Base-by-base conservation (phyloP, 2,329 filamentous ascomycete species). In the Diaporthe sp. region DNA sequence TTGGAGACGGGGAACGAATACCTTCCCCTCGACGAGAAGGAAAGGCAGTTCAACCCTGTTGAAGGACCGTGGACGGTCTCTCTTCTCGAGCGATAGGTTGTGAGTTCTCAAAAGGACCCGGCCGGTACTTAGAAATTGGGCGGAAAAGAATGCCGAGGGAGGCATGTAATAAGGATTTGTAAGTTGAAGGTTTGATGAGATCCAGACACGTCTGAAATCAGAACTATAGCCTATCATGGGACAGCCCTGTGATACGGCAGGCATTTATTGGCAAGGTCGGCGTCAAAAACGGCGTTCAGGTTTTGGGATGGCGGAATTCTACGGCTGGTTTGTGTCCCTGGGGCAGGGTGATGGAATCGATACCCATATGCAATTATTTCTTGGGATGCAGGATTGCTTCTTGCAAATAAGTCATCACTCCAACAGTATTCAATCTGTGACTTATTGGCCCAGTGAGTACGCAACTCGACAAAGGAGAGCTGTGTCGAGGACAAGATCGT, bases 1-100 rank as follows among this genome's bases (percentile, higher is more conserved):
- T 82, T 95, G 35, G 80, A 84, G 15, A 79, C 79, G 10, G 91
- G 88, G 77, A 89, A 86, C 47, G 55, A 33, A 2, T 76, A 67
- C 15, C 68, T 76, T 13, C 75, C 75, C 38, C 72, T 38, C 9
- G 72, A 71, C 17, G 72, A 76, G 25, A 74, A 69, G 50, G 54
- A 42, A 19, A 68, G 30, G 47, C 25, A 72, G 10, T 70, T 72
- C 33, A 17, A 40, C 47, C 35, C 54, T 3, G 10, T 45, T 25
- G 47, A 74, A 19, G 75, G 45, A 15, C 40, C 38, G 10, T 76
- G 75, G 75, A 72, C 38, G 13, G 75, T 76, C 13, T 71, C 66
- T 6, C 55, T 76, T 25, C 75, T 76, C 22, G 71, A 76, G 33
- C 54, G 61, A n/a, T 57, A 50, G 19, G 25, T 17, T 42, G 33